These are phyloP conservation scores for Cryomyces minteri DNA, from an alignment of 495 filamentous ascomycete genomes.

Conservation along the genomic window DNA sequence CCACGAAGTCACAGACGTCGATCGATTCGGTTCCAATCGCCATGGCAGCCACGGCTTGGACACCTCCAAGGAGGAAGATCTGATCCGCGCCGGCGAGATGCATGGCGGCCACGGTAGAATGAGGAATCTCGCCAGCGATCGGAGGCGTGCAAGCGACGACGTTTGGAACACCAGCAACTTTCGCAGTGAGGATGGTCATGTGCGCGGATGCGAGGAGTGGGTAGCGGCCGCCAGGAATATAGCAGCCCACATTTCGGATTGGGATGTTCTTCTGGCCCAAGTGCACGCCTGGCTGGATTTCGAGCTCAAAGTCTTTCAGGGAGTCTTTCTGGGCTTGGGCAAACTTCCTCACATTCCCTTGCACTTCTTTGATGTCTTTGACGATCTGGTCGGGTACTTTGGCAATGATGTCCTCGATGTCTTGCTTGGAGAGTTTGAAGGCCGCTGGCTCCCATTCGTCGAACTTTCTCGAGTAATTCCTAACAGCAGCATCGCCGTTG, in stretches of 20 bases:
- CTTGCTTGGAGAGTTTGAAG: constrained; percentile 23
- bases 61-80: constrained; percentile 33
- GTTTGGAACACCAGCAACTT: constrained; percentile 31
- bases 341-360: constrained; percentile 30
- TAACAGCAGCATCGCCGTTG: constrained; percentile 28
- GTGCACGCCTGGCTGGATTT: not conserved
- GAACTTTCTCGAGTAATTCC: constrained; percentile 32
- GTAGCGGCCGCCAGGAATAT: constrained; percentile 34
- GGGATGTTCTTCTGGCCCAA: not conserved
- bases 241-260: constrained; percentile 8
- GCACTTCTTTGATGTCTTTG: constrained; percentile 32
- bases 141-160: constrained; percentile 34
- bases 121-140: constrained; percentile 29
- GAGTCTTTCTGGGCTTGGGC: constrained; percentile 26
- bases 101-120: constrained; percentile 32
- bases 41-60: constrained; percentile 43
- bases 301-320: constrained; percentile 13
- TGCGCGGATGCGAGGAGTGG: constrained; percentile 36
- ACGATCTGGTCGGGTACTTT: constrained; percentile 25
- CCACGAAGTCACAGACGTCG: constrained; percentile 31
- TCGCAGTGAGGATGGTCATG: constrained; percentile 38
- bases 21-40: constrained; percentile 46
- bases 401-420: constrained; percentile 22
- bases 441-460: constrained; percentile 32
- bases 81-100: constrained; percentile 34